These are phyloP conservation scores for Saussurea involucrata DNA, from an alignment of 129 eudicot species.

Conservation along the genomic window DNA sequence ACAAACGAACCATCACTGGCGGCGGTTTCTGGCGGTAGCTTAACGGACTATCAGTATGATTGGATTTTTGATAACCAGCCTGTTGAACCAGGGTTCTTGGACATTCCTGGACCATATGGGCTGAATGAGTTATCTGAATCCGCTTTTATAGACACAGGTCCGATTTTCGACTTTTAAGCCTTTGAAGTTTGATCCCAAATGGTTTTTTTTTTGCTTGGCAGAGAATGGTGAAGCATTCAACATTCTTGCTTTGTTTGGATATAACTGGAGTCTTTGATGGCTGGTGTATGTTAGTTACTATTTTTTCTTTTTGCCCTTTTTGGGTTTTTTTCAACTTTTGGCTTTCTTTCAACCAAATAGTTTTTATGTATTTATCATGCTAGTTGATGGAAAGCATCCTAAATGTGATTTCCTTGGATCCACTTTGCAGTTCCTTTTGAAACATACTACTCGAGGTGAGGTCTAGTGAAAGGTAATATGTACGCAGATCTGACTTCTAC, in stretches of 20 bases:
- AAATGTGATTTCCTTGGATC: not conserved
- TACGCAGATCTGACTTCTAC: not conserved
- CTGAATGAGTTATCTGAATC: constrained; percentile 37
- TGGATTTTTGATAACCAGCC: constrained; percentile 50
- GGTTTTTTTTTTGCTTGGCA: constrained; percentile 31
- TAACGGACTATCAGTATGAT: constrained; percentile 42
- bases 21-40: constrained; percentile 1
- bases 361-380: constrained; percentile 3
- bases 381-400: not conserved
- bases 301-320: constrained; percentile 5
- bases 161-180: constrained; percentile 42
- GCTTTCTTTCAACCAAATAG: constrained; percentile 7
- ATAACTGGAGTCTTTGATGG: constrained; percentile 13
- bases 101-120: constrained; percentile 13
- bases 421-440: not conserved
- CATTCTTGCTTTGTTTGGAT: constrained; percentile 30
- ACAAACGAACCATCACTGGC: constrained; percentile 10
- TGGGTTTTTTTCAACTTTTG: constrained; percentile 11
- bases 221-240: constrained; percentile 11
- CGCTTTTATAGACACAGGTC: constrained; percentile 40
- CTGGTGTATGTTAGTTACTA: not conserved
- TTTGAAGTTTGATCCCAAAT: not conserved
- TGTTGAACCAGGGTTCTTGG: constrained; percentile 33
- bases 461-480: not conserved
- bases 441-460: not conserved